Percentiles rank a stretch among this genome's conserved stretches.
Conservation (phyloP, 2,329 filamentous ascomycete genomes). For the Talaromyces sp. region DNA sequence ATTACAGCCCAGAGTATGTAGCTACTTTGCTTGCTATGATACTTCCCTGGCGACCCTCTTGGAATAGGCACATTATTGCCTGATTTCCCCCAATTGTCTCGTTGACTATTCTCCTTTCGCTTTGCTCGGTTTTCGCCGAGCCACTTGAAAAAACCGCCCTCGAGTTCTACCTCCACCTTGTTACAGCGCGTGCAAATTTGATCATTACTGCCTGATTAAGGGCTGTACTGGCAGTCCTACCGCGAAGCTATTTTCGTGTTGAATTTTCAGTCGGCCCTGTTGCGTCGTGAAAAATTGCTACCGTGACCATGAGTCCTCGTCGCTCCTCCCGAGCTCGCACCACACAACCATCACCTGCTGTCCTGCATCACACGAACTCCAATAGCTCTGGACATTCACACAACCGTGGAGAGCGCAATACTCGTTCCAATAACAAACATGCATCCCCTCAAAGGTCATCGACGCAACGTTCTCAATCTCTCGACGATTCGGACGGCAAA, state of each 20-base stretch:
- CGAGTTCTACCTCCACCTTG: constrained; percentile 20
- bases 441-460: constrained; percentile 70
- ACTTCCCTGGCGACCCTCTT: constrained; percentile 28
- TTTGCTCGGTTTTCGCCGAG: constrained; percentile 17
- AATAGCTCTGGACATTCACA: constrained; percentile 68
- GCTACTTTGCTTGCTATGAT: constrained; percentile 29
- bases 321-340: constrained; percentile 87
- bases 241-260: background rate
- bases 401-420: constrained; percentile 67
- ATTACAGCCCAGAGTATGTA: constrained; percentile 31
- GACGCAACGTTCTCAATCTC: constrained; percentile 50
- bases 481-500: constrained; percentile 52
- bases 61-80: constrained; percentile 20
- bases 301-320: constrained; percentile 60
- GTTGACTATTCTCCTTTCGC: constrained; percentile 13
- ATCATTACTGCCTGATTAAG: constrained; percentile 9
- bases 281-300: background rate
- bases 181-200: constrained; percentile 22
- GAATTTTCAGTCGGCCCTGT: background rate
- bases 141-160: constrained; percentile 10
- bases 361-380: constrained; percentile 70
- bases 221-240: background rate
- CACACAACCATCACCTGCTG: constrained; percentile 63
- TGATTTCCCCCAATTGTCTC: constrained; percentile 21
- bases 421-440: constrained; percentile 66